Evolutionary conservation across 129 eudicot genomes (phyloP), one percentile per base, ranked within the genome.

Genomic region (Logfia minima): DNA sequence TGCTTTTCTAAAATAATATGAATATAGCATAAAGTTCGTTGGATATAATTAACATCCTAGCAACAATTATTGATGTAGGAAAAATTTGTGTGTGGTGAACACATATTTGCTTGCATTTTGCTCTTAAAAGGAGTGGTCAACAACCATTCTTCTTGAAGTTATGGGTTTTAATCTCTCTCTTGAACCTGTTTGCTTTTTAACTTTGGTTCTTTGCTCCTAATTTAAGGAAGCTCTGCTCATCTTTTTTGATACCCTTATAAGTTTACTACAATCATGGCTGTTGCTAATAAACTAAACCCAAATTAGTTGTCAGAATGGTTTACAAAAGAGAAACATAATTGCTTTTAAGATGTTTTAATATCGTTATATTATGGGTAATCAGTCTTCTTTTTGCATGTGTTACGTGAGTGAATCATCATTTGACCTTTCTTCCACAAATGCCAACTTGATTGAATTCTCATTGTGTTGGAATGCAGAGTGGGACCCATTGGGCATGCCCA

Each of bases 91-190:
- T 67, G 55, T 35, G 53, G 5, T 37, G 51, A 67, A 39, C 72
- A 34, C 14, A 23, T 34, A 16, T 35, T 35, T 67, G 55, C 70
- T 64, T 66, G 48, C 71, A 66, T 66, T 66, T 34, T 66, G 43
- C 71, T 66, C 71, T 39, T 18, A 8, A 31, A 37, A 37, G 53
- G 26, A 67, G 72, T 67, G n/a, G 51, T 35, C 53, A 62, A 24
- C 67, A 67, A 67, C 23, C 28, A 67, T 67, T 67, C 55, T 67
- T 67, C 29, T 4, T 37, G 72, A 67, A 67, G 72, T 67, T 67
- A 34, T 67, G n/a, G 51, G 19, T 67, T 67, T 67, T 39, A 35
- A 7, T 37, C n/a, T 37, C 53, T 34, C 53, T 65, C 17, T 37
- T 67, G 48, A 67, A 67, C 31, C 53, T 67, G 18, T 67, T 67